These are phyloP conservation scores for Beauveria asiatica DNA, from an alignment of 2,329 filamentous ascomycete species.

Conservation along the genomic window DNA sequence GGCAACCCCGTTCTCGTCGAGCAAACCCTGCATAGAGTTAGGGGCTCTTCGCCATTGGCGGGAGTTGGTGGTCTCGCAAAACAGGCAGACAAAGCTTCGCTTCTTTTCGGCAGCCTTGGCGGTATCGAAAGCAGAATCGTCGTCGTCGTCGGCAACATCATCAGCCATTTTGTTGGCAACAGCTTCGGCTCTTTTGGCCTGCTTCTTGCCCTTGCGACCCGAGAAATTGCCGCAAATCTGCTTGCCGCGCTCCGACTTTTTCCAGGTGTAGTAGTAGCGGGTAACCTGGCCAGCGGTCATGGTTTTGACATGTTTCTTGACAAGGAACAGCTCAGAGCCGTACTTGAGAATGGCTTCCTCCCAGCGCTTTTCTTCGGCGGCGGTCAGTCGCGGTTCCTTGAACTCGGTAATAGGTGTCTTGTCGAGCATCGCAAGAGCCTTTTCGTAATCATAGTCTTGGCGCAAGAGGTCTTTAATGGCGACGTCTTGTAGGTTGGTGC, in stretches of 20 bases:
- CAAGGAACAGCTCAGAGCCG: constrained; percentile 78
- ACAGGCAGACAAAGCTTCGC: constrained; percentile 85
- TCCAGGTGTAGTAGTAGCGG: constrained; percentile 96
- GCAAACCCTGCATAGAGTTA: constrained; percentile 60
- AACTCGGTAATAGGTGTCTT: constrained; percentile 62
- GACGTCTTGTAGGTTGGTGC: constrained; percentile 82
- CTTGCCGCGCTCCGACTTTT: constrained; percentile 78
- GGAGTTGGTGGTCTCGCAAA: constrained; percentile 71
- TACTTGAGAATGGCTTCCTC: constrained; percentile 86
- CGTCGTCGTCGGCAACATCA: constrained; percentile 83
- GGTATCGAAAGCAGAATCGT: constrained; percentile 92
- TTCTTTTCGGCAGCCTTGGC: constrained; percentile 75
- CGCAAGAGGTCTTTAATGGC: constrained; percentile 66
- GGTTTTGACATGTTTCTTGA: constrained; percentile 79
- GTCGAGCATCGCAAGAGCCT: constrained; percentile 61
- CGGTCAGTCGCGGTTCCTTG: constrained; percentile 73
- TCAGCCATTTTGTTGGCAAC: constrained; percentile 71
- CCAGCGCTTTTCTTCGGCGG: constrained; percentile 78
- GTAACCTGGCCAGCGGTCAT: constrained; percentile 74
- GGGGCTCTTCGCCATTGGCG: constrained; percentile 90
- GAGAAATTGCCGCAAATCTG: constrained; percentile 87
- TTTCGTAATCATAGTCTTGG: constrained; percentile 61
- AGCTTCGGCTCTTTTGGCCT: constrained; percentile 65
- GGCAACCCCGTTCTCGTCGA: constrained; percentile 50
- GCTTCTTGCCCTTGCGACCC: constrained; percentile 83